phyloP scores from a whole-genome alignment of 2,329 filamentous ascomycete genomes.

The Salinomyces thailandicus region DNA sequence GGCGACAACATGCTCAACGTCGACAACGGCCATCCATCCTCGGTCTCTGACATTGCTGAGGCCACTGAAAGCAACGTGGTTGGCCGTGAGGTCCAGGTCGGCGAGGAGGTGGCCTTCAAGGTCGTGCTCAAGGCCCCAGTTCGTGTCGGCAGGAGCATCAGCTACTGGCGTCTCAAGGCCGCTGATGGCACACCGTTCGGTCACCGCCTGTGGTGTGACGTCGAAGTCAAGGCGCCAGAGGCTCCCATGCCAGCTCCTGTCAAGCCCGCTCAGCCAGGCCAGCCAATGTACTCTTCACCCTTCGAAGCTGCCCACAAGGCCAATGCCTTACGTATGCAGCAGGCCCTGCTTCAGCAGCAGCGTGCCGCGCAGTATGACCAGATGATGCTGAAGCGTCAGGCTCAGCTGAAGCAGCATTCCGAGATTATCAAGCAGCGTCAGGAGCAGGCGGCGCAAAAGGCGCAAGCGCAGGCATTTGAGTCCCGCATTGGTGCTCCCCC shows the following conservation, averaged over 20 bases:
- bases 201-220: conserved; percentile 89
- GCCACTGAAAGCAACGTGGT: conserved; percentile 77
- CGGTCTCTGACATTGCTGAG: conserved; percentile 61
- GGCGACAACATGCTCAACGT: conserved; percentile 95
- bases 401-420: background rate
- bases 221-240: conserved; percentile 47
- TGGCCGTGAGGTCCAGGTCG: conserved; percentile 56
- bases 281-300: background rate
- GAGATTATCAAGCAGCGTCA: background rate
- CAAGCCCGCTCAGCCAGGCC: conserved; percentile 1
- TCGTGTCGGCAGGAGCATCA: conserved; percentile 70
- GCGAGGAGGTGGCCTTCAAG: conserved; percentile 68
- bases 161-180: conserved; percentile 91
- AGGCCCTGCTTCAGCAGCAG: background rate
- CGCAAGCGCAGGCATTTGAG: conserved; percentile 4
- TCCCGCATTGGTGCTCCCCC: conserved; percentile 17
- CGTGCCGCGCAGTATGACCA: background rate
- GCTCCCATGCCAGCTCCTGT: background rate
- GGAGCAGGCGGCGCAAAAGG: conserved; percentile 4
- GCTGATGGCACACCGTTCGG: conserved; percentile 74
- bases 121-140: conserved; percentile 72
- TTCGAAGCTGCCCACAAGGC: background rate
- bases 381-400: background rate
- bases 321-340: background rate
- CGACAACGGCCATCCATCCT: conserved; percentile 68